phyloP scores from a whole-genome alignment of 1,139 yeast species.

The Candida sp. region DNA sequence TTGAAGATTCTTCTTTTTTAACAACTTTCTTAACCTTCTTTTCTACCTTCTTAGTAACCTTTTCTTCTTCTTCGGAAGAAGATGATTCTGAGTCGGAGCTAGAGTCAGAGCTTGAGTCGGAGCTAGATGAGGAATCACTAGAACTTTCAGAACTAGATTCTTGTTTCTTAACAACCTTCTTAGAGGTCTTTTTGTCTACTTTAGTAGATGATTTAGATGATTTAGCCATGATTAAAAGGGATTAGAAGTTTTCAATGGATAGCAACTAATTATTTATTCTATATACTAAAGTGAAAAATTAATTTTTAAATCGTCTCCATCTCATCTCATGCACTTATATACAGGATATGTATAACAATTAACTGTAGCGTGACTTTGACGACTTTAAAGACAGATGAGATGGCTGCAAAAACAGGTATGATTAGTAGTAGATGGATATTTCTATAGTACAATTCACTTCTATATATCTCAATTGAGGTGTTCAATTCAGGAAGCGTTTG shows the following conservation, averaged over 20 bases:
- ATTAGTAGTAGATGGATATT: no score
- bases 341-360: neutral
- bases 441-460: no score
- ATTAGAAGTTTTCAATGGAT: neutral
- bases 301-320: constrained; percentile 4
- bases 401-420: no score
- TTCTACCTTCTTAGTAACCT: constrained; percentile 16
- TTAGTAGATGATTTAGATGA: constrained; percentile 23
- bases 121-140: constrained; percentile 21
- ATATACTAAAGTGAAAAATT: neutral
- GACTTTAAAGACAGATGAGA: no score
- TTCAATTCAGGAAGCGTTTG: no score
- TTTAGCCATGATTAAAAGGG: constrained; percentile 22
- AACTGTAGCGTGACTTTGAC: neutral
- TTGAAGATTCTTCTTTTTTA: constrained; percentile 16
- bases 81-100: constrained; percentile 7
- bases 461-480: no score
- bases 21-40: constrained; percentile 14
- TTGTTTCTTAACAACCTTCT: constrained; percentile 14
- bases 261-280: neutral
- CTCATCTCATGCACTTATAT: neutral
- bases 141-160: constrained; percentile 16
- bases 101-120: constrained; percentile 6
- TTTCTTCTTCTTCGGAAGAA: constrained; percentile 15
- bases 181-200: constrained; percentile 15